Conservation (phyloP, 495 filamentous ascomycete genomes). For the Hypomontagnella submonticulosa region DNA sequence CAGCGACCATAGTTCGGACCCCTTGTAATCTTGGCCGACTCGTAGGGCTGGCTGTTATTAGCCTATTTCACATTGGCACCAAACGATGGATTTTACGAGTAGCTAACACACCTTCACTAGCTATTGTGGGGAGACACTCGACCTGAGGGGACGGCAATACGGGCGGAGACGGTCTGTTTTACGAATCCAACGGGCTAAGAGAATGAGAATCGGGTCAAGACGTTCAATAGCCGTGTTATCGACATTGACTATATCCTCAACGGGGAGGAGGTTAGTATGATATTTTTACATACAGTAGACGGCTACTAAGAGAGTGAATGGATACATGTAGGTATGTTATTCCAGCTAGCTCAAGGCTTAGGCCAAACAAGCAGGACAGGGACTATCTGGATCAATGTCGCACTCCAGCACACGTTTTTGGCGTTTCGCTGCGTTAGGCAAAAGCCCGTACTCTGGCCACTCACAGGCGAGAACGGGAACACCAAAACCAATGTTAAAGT, state of each 20-base stretch:
- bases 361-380: slow-evolving; percentile 1
- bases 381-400: slow-evolving; percentile 34
- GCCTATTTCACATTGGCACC: slow-evolving; percentile 15
- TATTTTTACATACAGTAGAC: too few species aligned
- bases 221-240: too few species aligned
- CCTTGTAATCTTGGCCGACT: slow-evolving; percentile 10
- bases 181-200: background rate
- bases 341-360: too few species aligned
- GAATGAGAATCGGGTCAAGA: slow-evolving; percentile 2
- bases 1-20: slow-evolving; percentile 18
- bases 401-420: slow-evolving; percentile 24
- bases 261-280: too few species aligned
- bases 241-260: too few species aligned
- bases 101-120: background rate
- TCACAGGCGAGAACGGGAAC: slow-evolving; percentile 12
- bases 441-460: slow-evolving; percentile 39
- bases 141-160: slow-evolving; percentile 8
- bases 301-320: too few species aligned
- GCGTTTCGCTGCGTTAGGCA: slow-evolving; percentile 28
- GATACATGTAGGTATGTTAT: too few species aligned
- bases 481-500: background rate
- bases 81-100: slow-evolving; percentile 34
- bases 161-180: background rate
- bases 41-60: slow-evolving; percentile 39
- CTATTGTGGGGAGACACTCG: background rate